Conservation (phyloP, 2,329 filamentous ascomycete species). For the Camptophora hylomeconis region DNA sequence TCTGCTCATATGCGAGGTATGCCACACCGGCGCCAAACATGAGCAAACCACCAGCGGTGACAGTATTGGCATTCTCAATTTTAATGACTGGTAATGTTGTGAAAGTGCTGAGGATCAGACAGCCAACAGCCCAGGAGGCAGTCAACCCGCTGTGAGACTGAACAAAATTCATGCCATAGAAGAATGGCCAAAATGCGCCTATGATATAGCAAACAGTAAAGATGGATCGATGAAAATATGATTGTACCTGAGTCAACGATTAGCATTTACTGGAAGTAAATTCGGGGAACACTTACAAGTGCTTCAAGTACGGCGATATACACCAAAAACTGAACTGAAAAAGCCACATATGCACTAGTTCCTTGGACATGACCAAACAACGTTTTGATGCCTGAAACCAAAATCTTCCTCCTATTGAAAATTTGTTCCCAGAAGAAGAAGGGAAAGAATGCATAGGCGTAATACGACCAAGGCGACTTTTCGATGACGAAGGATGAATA, state of each 20-base stretch:
- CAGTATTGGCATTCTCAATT: conserved; percentile 58
- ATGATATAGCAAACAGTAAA: conserved; percentile 69
- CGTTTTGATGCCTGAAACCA: conserved; percentile 51
- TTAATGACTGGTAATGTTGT: conserved; percentile 83
- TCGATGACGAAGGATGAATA: conserved; percentile 72
- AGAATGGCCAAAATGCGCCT: conserved; percentile 63
- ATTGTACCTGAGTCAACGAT: conserved; percentile 52
- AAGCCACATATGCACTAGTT: conserved; percentile 40
- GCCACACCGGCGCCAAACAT: conserved; percentile 66
- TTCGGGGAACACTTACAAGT: conserved; percentile 38
- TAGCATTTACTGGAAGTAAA: conserved; percentile 4
- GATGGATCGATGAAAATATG: conserved; percentile 82
- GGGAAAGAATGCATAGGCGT: conserved; percentile 82
- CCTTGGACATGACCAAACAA: conserved; percentile 59
- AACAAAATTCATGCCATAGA: conserved; percentile 63
- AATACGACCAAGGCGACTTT: conserved; percentile 70
- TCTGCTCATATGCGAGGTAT: conserved; percentile 71
- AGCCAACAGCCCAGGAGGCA: conserved; percentile 62
- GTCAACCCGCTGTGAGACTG: conserved; percentile 50
- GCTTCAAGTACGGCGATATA: conserved; percentile 69
- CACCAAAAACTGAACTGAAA: conserved; percentile 49
- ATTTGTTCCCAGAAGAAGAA: conserved; percentile 96
- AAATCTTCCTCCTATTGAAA: conserved; percentile 59
- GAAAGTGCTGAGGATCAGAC: conserved; percentile 75
- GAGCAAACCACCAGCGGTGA: conserved; percentile 63